Base-by-base conservation (phyloP, 2,329 filamentous ascomycete species). In the Talaromyces amestolkiae region DNA sequence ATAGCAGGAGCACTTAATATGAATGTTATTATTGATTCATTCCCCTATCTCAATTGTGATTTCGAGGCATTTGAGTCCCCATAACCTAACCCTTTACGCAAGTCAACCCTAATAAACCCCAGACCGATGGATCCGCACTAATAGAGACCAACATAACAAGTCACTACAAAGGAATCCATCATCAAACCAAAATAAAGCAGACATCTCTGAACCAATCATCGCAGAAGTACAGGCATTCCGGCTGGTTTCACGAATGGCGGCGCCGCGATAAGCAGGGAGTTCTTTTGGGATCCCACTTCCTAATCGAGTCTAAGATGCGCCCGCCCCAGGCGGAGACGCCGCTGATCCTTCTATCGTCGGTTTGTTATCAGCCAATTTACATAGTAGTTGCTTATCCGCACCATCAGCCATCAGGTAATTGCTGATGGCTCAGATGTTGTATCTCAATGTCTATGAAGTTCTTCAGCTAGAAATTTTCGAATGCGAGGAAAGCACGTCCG, bases 251-350 rank as follows among this genome's bases (percentile, higher is more conserved):
- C 56, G 56, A 59, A 59, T 59, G 19, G 35, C 56, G 35, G 37
- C 56, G 27, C 27, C 19, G 37, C 56, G 56, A 59, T 59, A 59
- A 59, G 56, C 37, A 41, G 31, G 35, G 35, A 58, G 24, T 17
- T 10, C n/a, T 15, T 33, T n/a, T 31, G 49, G 24, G 22, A 51
- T 13, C 13, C 33, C 6, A 37, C 19, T 58, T 58, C 54, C 54
- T 58, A 58, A 58, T 39, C 37, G 54, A 41, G 54, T n/a, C 54
- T 58, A 17, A 11, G 54, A 58, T 58, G 51, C n/a, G n/a, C n/a
- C n/a, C 10, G 7, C 53, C n/a, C 33, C 35, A 39, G 37, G 56
- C 22, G 35, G 56, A 43, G 56, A 58, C 56, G 19, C 35, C 56
- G 56, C 13, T 43, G 39, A 43, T 58, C 56, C 22, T 22, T 58